Conservation (phyloP, 495 filamentous ascomycete species). For the Neurospora pannonica region DNA sequence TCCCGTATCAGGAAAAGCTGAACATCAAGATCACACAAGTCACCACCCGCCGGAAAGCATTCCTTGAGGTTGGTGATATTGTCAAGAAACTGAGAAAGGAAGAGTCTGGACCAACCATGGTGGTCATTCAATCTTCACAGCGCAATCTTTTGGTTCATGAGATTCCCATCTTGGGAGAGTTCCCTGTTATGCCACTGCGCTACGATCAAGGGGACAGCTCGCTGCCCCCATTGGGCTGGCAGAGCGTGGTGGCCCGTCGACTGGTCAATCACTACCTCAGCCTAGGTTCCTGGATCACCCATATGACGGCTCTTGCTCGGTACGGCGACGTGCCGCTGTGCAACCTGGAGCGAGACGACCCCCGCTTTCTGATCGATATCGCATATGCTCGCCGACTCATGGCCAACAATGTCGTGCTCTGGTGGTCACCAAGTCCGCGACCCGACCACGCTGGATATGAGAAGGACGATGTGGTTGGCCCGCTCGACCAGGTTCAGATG, state of each 20-base stretch:
- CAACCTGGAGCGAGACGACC: slow-evolving; percentile 90
- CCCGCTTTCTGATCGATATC: slow-evolving; percentile 87
- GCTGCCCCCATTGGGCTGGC: slow-evolving; percentile 89
- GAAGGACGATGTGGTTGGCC: slow-evolving; percentile 76
- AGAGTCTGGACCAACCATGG: slow-evolving; percentile 62
- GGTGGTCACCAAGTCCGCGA: slow-evolving; percentile 81
- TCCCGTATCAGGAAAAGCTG: slow-evolving; percentile 80
- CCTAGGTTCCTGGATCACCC: slow-evolving; percentile 82
- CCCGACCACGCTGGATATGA: slow-evolving; percentile 97
- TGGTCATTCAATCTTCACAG: slow-evolving; percentile 88
- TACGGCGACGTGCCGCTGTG: slow-evolving; percentile 94
- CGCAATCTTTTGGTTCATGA: slow-evolving; percentile 71
- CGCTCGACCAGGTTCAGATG: slow-evolving; percentile 88
- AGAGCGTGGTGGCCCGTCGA: slow-evolving; percentile 76
- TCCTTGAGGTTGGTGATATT: slow-evolving; percentile 74
- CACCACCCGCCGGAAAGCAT: slow-evolving; percentile 77
- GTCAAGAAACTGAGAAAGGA: slow-evolving; percentile 83
- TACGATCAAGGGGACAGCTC: slow-evolving; percentile 77
- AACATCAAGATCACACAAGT: slow-evolving; percentile 80
- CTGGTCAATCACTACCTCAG: slow-evolving; percentile 83
- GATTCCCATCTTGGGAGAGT: slow-evolving; percentile 73
- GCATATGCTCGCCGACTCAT: slow-evolving; percentile 87
- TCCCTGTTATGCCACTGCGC: slow-evolving; percentile 70
- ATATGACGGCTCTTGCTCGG: slow-evolving; percentile 74
- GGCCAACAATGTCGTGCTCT: slow-evolving; percentile 89